Evolutionary conservation across 179 eudicot genomes (phyloP), one percentile per base, ranked within the genome.

Genomic region (Nepenthes alata): DNA sequence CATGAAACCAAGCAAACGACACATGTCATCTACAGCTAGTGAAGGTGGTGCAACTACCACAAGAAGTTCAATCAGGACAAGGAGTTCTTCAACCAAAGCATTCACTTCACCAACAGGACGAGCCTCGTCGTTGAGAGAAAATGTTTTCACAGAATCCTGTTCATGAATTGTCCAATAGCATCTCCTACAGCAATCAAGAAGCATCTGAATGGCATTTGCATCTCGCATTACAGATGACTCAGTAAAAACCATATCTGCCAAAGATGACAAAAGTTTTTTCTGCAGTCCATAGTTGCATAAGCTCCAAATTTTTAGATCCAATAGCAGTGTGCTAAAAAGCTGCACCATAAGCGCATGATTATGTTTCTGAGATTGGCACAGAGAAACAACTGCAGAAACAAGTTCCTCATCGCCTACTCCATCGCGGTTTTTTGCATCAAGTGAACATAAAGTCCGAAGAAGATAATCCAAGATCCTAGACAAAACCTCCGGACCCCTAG

Each of bases 141-240:
- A 93, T 15, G 97, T 83, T 67, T 85, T 80, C 60, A 83, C 81
- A 7, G 97, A 93, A 72, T 87, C 97, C 72, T 66, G 79, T 74
- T 93, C 97, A 67, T 79, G 83, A 41, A 79, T 70, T 25, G 78
- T 81, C 99, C 99, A 93, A 78, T 93, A 90, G 73, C 99, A 93
- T 77, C 86, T 75, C 79, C 99, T 81, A 68, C 97, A 93, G 64
- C 97, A 97, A 87, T 93, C 99, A 63, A 93, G 93, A 71, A 93
- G 97, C 84, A 81, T 84, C 80, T 93, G 99, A 71, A 93, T 85
- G 63, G 95, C 97, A 80, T 87, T 93, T 53, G 97, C 99, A 74
- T 90, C 99, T 48, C 99, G 81, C 99, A 93, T 81, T 9, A 87
- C 94, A 61, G 95, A 82, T 60, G 99, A 78, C 79, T 90, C 95